Evolutionary conservation across 139 green algal genomes (phyloP), one percentile per base, ranked within the genome.

Genomic region (Volvox africanus): DNA sequence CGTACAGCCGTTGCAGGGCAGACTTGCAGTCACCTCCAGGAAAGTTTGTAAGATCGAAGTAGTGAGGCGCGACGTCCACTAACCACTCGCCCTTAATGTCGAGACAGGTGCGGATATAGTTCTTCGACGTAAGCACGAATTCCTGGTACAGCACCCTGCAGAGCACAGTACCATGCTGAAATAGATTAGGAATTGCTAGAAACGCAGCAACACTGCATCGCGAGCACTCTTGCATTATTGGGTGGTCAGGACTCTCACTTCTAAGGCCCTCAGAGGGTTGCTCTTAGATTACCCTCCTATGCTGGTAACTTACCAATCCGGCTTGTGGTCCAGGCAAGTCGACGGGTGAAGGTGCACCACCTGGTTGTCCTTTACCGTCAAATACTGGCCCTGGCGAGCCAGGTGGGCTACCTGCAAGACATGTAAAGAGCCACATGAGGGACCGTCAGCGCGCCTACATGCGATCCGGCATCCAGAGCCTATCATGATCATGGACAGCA

Each of bases 281-380:
- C 44, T 9, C 44, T 55, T 9, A 55, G 44, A 9, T 55, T 55
- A 55, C 44, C 44, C 5, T 5, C 5, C 9, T 55, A 55, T 14
- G 44, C 5, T 55, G 44, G 44, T 55, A 28, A 73, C 86, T 50
- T 21, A 90, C 86, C 86, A 90, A 73, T 99, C 98, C 11, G 98
- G 98, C 93, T 99, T 99, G 90, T 97, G 95, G 75, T 99, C 96
- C 50, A 99, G 95, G 92, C 96, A 97, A 26, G 97, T 98, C 18
- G 97, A 99, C 26, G 98, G 98, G 93, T 99, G 98, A 37, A 99
- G 93, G 93, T 98, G 96, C 78, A 99, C 98, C 89, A 96, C 89
- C 96, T 99, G 98, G 92, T 99, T 99, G 95, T 99, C 98, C 94
- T 99, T 99, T n/a, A 98, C 98, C 0, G 98, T 99, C 35, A 99